phyloP scores from a whole-genome alignment of 371 early-diverging fungal genomes.

The Parasitella parasitica region DNA sequence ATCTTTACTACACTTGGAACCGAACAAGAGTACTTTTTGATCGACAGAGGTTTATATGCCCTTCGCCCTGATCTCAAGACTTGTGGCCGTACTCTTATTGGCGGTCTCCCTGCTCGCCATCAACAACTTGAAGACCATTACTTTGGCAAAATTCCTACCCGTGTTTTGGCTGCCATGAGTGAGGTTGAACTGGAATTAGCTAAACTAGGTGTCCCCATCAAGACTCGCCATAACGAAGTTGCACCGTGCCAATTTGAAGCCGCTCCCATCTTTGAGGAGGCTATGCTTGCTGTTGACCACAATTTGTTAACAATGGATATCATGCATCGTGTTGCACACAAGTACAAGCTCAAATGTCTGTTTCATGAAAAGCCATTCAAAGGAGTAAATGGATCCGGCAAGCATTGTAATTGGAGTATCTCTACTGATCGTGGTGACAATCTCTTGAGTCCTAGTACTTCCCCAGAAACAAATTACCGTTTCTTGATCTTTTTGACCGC shows the following conservation, averaged over 20 bases:
- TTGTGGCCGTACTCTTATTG: conserved; percentile 92
- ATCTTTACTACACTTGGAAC: conserved; percentile 92
- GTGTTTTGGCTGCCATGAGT: conserved; percentile 88
- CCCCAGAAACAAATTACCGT: conserved; percentile 94
- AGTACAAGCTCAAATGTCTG: conserved; percentile 93
- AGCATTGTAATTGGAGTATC: conserved; percentile 99
- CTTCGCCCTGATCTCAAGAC: conserved; percentile 96
- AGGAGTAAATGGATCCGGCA: conserved; percentile 98
- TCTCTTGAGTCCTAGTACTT: conserved; percentile 89
- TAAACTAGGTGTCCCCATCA: conserved; percentile 95
- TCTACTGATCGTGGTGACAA: conserved; percentile 94
- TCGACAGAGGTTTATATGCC: conserved; percentile 89
- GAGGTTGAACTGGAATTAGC: conserved; percentile 93
- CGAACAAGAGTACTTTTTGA: conserved; percentile 98
- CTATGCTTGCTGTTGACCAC: conserved; percentile 96
- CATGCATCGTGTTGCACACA: conserved; percentile 94
- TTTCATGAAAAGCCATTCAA: conserved; percentile 99
- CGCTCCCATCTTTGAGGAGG: conserved; percentile 97
- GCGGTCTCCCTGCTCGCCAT: conserved; percentile 94
- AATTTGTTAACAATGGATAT: conserved; percentile 97
- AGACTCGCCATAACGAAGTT: conserved; percentile 99
- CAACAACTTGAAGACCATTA: conserved; percentile 99
- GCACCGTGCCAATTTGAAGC: conserved; percentile 98
- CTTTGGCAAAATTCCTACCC: conserved; percentile 95
- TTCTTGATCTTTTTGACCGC: conserved; percentile 94